Base-by-base conservation (phyloP, 2,329 filamentous ascomycete species). In the Pseudocercospora crystallina region DNA sequence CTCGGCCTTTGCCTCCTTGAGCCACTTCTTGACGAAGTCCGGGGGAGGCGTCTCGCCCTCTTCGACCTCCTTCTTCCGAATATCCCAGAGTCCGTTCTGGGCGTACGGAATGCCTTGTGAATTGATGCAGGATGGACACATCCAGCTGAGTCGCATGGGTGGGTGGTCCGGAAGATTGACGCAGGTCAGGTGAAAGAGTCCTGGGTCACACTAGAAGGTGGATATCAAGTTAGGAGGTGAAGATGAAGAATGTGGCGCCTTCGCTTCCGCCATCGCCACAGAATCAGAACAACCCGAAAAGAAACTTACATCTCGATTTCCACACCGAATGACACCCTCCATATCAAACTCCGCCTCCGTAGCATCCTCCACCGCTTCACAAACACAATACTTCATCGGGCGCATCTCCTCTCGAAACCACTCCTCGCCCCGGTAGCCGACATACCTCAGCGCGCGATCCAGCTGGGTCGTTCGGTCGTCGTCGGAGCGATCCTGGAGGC, bases 161-260 rank as follows among this genome's bases (percentile, higher is more conserved):
- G 53, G 56, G 15, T 52, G 54, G 10, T 40, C 43, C 5, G 53
- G 53, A 2, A 59, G 41, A 4, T 42, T 39, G 10, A 53, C 56
- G 20, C 56, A 59, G 11, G 7, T 5, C 8, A 54, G 46, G 13
- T 59, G 56, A 38, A 56, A 59, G 47, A 48, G 54, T 12, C 42
- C 47, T 2, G 48, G 43, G 1, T 39, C n/a, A 32, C 56, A 59
- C 46, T 53, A 31, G 30, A 35, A 8, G 14, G 33, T 33, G 14
- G 30, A 4, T 11, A 14, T 26, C 20, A 12, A 14, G 10, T 8
- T 15, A 34, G n/a, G 17, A 15, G 17, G 35, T 12, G n/a, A 34
- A 15, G 26, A 35, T 41, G 30, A 31, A n/a, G 41, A 26, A 26
- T 26, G 4, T 26, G 20, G 7, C 20, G 20, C 20, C 20, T n/a